Conservation (phyloP, 441 rosid genomes). For the Jatropha multifida region DNA sequence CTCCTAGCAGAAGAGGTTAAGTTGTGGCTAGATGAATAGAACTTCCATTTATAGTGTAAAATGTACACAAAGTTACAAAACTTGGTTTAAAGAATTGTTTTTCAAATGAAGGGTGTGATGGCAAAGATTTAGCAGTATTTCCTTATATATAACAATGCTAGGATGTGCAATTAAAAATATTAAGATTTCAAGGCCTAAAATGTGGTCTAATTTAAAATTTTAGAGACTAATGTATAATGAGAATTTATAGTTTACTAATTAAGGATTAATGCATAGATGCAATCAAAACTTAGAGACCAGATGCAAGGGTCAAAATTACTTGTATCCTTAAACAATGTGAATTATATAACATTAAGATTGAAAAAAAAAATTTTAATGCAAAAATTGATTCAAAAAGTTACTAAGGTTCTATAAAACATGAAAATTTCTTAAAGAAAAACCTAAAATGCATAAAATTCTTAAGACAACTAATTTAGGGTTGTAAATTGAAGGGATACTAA, state of each 20-base stretch:
- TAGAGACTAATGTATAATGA: neutral
- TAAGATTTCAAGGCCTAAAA: neutral
- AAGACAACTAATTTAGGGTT: conserved; percentile 1
- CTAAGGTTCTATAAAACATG: neutral
- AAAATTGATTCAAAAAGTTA: neutral
- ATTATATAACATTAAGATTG: neutral
- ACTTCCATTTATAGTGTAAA: too few species aligned
- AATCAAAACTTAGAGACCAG: neutral
- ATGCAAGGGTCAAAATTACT: neutral
- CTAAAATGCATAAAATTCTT: neutral
- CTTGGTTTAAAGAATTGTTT: too few species aligned
- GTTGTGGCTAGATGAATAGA: too few species aligned
- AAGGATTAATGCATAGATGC: neutral
- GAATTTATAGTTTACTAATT: neutral
- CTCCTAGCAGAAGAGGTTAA: too few species aligned
- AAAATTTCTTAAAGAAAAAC: neutral
- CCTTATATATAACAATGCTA: too few species aligned
- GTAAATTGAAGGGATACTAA: conserved; percentile 39
- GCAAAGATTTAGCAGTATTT: too few species aligned
- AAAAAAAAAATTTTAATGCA: neutral
- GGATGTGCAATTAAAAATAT: neutral
- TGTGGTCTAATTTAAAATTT: too few species aligned
- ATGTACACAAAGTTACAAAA: too few species aligned
- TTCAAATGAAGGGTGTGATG: too few species aligned
- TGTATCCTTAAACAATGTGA: neutral